Conservation (phyloP, 2,329 filamentous ascomycete species). For the Canariomyces notabilis region DNA sequence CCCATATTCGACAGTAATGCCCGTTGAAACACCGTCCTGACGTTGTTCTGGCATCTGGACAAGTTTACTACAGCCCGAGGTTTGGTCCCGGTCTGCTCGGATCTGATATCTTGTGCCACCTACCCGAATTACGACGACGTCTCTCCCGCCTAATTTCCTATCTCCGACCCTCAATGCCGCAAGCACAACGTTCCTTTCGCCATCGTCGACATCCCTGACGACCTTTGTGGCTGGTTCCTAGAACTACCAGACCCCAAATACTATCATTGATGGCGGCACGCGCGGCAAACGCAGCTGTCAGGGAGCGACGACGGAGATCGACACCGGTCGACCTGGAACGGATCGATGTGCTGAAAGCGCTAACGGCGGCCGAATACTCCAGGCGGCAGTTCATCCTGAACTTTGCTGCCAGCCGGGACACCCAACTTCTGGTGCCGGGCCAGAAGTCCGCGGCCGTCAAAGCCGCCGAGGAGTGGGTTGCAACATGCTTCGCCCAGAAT, state of each 20-base stretch:
- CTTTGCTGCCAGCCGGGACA: constrained; percentile 23
- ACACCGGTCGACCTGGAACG: constrained; percentile 20
- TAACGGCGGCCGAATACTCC: constrained; percentile 25
- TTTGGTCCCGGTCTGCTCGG: background rate
- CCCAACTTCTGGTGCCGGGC: constrained; percentile 22
- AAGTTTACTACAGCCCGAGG: no score
- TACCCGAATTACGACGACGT: background rate
- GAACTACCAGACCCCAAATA: background rate
- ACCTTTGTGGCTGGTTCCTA: background rate
- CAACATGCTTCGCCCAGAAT: constrained; percentile 18
- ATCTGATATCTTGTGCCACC: no score
- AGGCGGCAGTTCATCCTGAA: constrained; percentile 25
- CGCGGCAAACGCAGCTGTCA: constrained; percentile 23
- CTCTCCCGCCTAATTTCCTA: background rate
- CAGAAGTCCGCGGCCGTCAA: constrained; percentile 24
- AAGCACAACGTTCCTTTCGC: constrained; percentile 13
- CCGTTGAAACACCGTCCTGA: no score
- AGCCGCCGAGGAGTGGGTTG: constrained; percentile 24
- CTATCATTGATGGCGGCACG: constrained; percentile 12
- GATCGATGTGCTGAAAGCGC: constrained; percentile 23
- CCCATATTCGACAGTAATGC: no score
- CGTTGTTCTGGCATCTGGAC: no score
- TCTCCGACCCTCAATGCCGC: constrained; percentile 12
- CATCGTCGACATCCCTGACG: constrained; percentile 17
- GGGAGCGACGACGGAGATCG: constrained; percentile 20